Base-by-base conservation (phyloP, 495 filamentous ascomycete genomes). In the Neurospora sp. region DNA sequence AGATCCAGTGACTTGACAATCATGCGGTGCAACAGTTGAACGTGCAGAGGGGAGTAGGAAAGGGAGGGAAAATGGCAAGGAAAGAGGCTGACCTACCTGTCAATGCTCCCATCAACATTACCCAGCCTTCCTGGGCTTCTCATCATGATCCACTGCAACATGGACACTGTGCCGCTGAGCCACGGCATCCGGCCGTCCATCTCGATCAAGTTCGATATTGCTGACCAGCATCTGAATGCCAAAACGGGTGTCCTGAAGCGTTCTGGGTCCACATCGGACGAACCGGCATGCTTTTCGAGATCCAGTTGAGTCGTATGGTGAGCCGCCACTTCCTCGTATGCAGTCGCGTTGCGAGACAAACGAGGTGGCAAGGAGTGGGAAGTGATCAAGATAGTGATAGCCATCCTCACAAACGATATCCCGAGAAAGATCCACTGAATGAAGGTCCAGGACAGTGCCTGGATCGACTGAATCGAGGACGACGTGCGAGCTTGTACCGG, bases 141-240 rank as follows among this genome's bases (percentile, higher is more conserved):
- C 77, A 95, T 79, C 77, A 89, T 85, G 74, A 88, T 85, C 85
- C 91, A 90, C 82, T 94, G 93, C 72, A 90, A 77, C 78, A 97
- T 86, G 70, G 91, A 89, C 42, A 94, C 77, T 71, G 88, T 79
- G 76, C 92, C 93, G 77, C 82, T 85, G 59, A 96, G 84, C 94
- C 94, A 97, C 42, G 94, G 94, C 92, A 96, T 94, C 81, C 92
- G 90, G 73, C 81, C 79, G 74, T 92, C 86, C 73, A 97, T 79
- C 84, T 92, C 89, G 78, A 93, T 76, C 41, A 94, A 83, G 77
- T 87, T 88, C 72, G 89, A 88, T 70, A 90, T 79, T 83, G 92
- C 92, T 75, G 89, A 85, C 87, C 89, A 94, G 35, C 90, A 78
- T 78, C 86, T 88, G 86, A 95, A 96, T 75, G 87, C 85, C 69